phyloP scores from a whole-genome alignment of 805 yeast genomes.

The Yarrowia sp. region DNA sequence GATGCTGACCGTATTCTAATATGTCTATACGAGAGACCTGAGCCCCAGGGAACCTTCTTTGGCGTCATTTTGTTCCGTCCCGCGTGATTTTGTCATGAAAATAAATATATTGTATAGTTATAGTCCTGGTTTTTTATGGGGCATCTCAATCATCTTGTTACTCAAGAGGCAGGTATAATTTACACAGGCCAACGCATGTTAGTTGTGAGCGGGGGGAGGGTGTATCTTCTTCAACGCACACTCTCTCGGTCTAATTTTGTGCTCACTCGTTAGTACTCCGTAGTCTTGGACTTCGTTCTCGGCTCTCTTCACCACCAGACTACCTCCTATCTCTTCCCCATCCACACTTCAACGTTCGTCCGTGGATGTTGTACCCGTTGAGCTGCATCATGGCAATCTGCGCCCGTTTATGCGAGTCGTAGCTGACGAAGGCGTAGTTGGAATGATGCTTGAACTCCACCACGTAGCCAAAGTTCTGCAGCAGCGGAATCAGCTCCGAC shows the following conservation, averaged over 20 bases:
- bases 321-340: slow-evolving; percentile 69
- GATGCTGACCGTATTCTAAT: neutral
- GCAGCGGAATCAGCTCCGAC: slow-evolving; percentile 71
- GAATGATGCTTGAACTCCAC: slow-evolving; percentile 81
- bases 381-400: slow-evolving; percentile 86
- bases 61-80: too few relatives aligned
- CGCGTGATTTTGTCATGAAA: neutral
- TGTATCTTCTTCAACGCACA: too few relatives aligned
- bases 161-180: neutral
- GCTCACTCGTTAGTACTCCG: neutral
- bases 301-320: too few relatives aligned
- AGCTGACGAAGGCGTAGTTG: slow-evolving; percentile 88
- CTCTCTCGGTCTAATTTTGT: neutral
- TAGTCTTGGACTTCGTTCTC: too few relatives aligned
- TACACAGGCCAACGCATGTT: neutral
- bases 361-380: slow-evolving; percentile 67
- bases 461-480: slow-evolving; percentile 82
- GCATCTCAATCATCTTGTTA: neutral
- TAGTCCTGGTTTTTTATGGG: slow-evolving; percentile 1
- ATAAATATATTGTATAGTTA: slow-evolving; percentile 8
- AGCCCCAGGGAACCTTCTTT: too few relatives aligned
- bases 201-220: neutral
- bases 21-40: neutral
- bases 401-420: slow-evolving; percentile 86
- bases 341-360: slow-evolving; percentile 79